Base-by-base conservation (phyloP, 768 basidiomycete species). In the Psilocybe subaeruginosa region DNA sequence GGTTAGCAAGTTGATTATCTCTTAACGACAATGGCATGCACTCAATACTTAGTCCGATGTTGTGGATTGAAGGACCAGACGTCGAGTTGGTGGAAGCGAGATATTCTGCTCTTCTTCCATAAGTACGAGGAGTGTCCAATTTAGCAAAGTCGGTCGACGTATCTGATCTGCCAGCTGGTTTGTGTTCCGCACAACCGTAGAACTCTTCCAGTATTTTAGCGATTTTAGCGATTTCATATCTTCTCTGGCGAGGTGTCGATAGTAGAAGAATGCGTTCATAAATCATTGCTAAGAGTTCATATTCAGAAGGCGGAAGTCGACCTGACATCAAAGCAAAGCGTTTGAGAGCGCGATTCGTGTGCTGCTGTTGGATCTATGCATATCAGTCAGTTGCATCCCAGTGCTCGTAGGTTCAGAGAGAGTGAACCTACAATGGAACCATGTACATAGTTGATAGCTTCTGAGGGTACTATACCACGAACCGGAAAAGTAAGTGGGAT, bases 281-380 rank as follows among this genome's bases (percentile, higher is more conserved):
- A 14, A 78, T 73, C 4, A 67, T 73, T 54, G 68, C 69, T 49
- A 76, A 72, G 53, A 91, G 80, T n/a, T 80, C 76, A 23, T 76
- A 75, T 14, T 76, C 77, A n/a, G 83, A 77, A 5, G 87, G 88
- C 5, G 69, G 79, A 16, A 74, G 73, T 39, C 82, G 83, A n/a
- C 89, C 86, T 3, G 84, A 84, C 86, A 92, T 89, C 51, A 81
- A 85, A 4, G 90, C 88, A 56, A 86, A 80, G 54, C 91, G 89
- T 56, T 78, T 80, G 56, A 84, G 74, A 54, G 81, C 79, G 51
- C 85, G 86, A 72, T 91, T 92, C 62, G 89, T 82, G 66, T 87
- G 80, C 72, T 89, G 91, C 72, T 92, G 90, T 39, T 48, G 56
- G 30, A 49, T 45, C 56, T 57, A 41, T 14, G n/a, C 6, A n/a